These are phyloP conservation scores for Colletotrichum siamense DNA, from an alignment of 2,329 filamentous ascomycete genomes.

Conservation along the genomic window DNA sequence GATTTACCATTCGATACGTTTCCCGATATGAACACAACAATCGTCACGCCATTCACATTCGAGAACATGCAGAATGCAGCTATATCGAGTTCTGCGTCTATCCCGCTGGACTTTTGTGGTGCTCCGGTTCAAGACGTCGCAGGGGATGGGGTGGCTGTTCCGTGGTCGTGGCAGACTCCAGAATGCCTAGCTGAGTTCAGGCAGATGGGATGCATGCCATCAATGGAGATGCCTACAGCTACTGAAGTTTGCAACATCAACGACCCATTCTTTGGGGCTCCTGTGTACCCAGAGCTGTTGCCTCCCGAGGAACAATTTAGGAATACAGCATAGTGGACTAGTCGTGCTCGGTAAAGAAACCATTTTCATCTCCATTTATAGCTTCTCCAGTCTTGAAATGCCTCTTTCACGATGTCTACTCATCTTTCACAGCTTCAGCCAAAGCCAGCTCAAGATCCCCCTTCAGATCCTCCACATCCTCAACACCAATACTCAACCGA, in stretches of 20 bases:
- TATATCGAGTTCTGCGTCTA: not conserved
- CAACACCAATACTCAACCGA: not conserved
- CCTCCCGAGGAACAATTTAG: not conserved
- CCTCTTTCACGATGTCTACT: not conserved
- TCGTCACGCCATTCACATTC: not conserved
- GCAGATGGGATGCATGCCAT: not conserved
- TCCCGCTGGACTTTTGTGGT: not conserved
- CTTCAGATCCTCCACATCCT: not conserved
- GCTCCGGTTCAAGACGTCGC: not conserved
- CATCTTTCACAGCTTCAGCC: not conserved
- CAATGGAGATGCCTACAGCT: not conserved
- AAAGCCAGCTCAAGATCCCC: not conserved
- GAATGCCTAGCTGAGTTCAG: not conserved
- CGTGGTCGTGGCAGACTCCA: not conserved
- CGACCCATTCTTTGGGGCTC: not conserved
- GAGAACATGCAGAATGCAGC: not conserved
- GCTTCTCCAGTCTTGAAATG: not conserved
- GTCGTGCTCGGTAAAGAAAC: not conserved
- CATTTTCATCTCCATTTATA: not conserved
- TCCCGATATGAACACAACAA: not conserved
- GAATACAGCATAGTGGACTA: not conserved
- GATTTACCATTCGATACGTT: rapidly evolving
- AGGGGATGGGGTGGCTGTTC: not conserved
- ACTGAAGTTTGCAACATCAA: not conserved
- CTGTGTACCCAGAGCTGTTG: not conserved